A percentile compares a stretch with the other conserved stretches of the same genome.
phyloP scores from a whole-genome alignment of 441 rosid genomes.

The Omphalea diandra region DNA sequence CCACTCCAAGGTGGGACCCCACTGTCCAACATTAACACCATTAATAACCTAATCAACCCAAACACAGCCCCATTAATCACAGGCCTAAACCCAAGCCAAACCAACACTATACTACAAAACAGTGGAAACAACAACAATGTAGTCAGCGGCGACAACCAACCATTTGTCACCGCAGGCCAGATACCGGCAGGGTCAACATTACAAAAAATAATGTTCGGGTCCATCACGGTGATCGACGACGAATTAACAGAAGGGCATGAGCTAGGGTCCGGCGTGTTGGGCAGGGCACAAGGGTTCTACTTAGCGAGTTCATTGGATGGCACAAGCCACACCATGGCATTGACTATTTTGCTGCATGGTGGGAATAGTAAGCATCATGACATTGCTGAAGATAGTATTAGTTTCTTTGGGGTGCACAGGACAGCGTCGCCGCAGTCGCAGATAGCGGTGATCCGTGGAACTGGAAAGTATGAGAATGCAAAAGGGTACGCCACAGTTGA shows the following conservation, averaged over 20 bases:
- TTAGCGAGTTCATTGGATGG: constrained; percentile 49
- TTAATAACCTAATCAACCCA: constrained; percentile 42
- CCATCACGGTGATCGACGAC: constrained; percentile 45
- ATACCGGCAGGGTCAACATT: constrained; percentile 38
- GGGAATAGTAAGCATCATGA: constrained; percentile 15
- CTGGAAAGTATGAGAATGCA: constrained; percentile 44
- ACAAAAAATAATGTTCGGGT: constrained; percentile 45
- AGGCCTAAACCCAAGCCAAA: constrained; percentile 41
- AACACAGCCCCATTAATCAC: constrained; percentile 42
- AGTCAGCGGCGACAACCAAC: constrained; percentile 35
- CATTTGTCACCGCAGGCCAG: constrained; percentile 44
- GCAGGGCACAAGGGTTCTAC: constrained; percentile 50
- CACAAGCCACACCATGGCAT: constrained; percentile 46
- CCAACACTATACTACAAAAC: constrained; percentile 46
- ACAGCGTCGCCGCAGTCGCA: constrained; percentile 35
- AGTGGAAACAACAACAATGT: constrained; percentile 41
- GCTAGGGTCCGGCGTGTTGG: constrained; percentile 41
- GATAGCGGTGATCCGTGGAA: constrained; percentile 48
- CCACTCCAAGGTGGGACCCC: constrained; percentile 38
- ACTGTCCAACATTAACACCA: constrained; percentile 24
- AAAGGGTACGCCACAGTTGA: constrained; percentile 39
- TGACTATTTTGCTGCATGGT: constrained; percentile 34
- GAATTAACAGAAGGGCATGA: constrained; percentile 50
- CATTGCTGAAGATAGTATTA: constrained; percentile 32
- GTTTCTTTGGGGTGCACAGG: constrained; percentile 50